Base-by-base conservation (phyloP, 371 early-diverging fungal species). In the Entomophthora muscae region DNA sequence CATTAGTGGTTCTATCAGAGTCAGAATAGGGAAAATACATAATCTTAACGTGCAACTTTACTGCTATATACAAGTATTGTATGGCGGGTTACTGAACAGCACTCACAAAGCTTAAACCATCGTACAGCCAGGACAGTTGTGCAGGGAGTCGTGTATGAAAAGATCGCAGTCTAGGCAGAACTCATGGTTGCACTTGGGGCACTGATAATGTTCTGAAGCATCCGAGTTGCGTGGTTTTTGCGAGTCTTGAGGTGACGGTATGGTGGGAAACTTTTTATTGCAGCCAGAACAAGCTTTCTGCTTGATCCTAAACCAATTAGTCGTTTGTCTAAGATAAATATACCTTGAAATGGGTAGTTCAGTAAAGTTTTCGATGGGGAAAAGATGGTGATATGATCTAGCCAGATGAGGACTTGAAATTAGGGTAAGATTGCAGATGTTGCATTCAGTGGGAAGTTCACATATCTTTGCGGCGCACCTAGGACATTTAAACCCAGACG, bases 161-260 rank as follows among this genome's bases (percentile, higher is more conserved):
- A 90, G 69, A 73, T 96, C 97, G 70, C 97, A 96, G 31, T 95
- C 95, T 32, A 89, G 68, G 66, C 97, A 96, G 67, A 90, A 92
- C n/a, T 77, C 77, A 31, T 85, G 75, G 7, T 72, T 65, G 69
- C 97, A 96, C 31, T 79, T 73, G 13, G 83, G 83, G 68, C 97
- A 96, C 32, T 79, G 73, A 67, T 78, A 92, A 26, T 83, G 72
- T 28, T 78, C 77, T n/a, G 67, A 67, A 3, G 53, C 29, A 51
- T 42, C 24, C 10, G 21, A 0, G 69, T 64, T 59, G 70, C 68
- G 31, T 68, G 68, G 3, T 65, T 68, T 28, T 65, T 61, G 51
- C 63, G 66, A 1, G 62, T 42, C 52, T 60, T 66, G n/a, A 32
- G 53, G 22, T 61, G 66, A 52, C 5, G 5, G 13, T 7, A 21